These are phyloP conservation scores for Ophiognomonia clavigignenti-juglandacearum DNA, from an alignment of 2,329 filamentous ascomycete species.

Conservation along the genomic window DNA sequence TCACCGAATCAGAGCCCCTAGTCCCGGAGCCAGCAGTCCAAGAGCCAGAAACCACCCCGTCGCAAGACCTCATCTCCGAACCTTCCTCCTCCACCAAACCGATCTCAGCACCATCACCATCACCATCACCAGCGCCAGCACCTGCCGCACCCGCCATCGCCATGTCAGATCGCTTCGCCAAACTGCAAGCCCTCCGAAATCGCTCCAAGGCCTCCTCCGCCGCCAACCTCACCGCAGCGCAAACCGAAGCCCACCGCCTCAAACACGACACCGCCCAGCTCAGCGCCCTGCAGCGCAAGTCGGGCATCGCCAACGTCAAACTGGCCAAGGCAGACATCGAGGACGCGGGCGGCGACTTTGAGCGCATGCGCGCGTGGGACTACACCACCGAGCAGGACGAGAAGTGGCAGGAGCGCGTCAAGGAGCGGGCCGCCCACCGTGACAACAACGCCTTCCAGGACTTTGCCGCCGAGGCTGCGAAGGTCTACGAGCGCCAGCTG, in stretches of 20 bases:
- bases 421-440: slow-evolving; percentile 75
- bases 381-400: slow-evolving; percentile 96
- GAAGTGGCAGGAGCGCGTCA: slow-evolving; percentile 85
- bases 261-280: slow-evolving; percentile 74
- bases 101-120: background rate
- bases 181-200: slow-evolving; percentile 83
- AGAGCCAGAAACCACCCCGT: background rate
- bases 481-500: slow-evolving; percentile 91
- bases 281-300: slow-evolving; percentile 74
- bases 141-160: slow-evolving; percentile 33
- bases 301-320: slow-evolving; percentile 86
- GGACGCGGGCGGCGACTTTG: slow-evolving; percentile 83
- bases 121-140: slow-evolving; percentile 9
- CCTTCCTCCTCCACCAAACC: background rate
- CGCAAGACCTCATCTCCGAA: background rate
- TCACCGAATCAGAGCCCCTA: no score
- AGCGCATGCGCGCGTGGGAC: slow-evolving; percentile 97
- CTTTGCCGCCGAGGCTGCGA: slow-evolving; percentile 80
- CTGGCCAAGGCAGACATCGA: slow-evolving; percentile 88
- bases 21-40: background rate
- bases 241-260: slow-evolving; percentile 74
- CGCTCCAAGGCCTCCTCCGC: slow-evolving; percentile 68
- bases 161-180: slow-evolving; percentile 65
- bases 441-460: slow-evolving; percentile 89
- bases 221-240: slow-evolving; percentile 78